Evolutionary conservation across 2,329 filamentous ascomycete species (phyloP).

Genomic region (Ophiostoma himal-ulmi): DNA sequence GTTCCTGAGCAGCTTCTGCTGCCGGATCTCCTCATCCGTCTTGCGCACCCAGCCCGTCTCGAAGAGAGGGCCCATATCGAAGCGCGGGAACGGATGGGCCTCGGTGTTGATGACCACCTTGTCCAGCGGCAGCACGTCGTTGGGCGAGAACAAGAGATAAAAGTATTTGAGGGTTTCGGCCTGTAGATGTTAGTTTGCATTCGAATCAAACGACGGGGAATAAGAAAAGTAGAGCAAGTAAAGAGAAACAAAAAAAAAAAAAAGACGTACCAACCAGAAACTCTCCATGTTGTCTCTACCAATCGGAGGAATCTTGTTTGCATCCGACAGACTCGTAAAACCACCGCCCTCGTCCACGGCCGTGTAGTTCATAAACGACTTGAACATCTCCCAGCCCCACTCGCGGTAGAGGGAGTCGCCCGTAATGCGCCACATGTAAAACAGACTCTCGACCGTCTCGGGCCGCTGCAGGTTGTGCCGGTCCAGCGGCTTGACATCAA

Average conservation of each 20-base stretch:
- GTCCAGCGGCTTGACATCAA: conserved; percentile 73
- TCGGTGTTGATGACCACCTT: conserved; percentile 93
- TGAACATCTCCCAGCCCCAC: conserved; percentile 99
- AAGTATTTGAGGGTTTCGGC: conserved; percentile 98
- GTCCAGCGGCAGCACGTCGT: conserved; percentile 76
- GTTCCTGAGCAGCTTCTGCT: neutral
- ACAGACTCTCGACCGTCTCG: conserved; percentile 91
- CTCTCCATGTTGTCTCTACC: conserved; percentile 93
- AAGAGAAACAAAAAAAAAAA: neutral
- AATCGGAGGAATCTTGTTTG: conserved; percentile 62
- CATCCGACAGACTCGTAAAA: conserved; percentile 75
- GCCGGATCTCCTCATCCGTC: conserved; percentile 28
- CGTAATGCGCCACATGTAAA: conserved; percentile 99
- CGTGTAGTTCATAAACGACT: conserved; percentile 80
- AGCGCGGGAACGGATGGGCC: conserved; percentile 82
- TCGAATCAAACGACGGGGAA: no score
- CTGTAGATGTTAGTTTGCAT: neutral
- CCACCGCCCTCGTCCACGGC: conserved; percentile 70
- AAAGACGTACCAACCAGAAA: conserved; percentile 66
- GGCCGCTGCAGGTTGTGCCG: conserved; percentile 89
- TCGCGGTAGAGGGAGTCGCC: conserved; percentile 82
- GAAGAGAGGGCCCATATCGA: conserved; percentile 72
- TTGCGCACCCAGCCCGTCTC: conserved; percentile 76
- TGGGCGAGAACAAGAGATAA: conserved; percentile 84
- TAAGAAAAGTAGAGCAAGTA: neutral